Conservation (phyloP, 768 basidiomycete species). For the Termitomyces sp. region DNA sequence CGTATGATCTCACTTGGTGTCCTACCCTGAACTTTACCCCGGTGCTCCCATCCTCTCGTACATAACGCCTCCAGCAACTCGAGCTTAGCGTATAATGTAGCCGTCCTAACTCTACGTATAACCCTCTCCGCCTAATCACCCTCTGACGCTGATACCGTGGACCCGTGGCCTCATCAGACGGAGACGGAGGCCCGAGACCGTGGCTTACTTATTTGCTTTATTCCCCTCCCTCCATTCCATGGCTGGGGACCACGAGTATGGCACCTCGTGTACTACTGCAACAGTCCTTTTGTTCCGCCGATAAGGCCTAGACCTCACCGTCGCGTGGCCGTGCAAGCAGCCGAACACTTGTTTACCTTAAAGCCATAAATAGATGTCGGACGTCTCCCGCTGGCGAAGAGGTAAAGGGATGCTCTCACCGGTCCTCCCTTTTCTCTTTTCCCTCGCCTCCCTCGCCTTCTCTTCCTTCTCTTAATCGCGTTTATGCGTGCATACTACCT, state of each 20-base stretch:
- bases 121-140: slow-evolving; percentile 2
- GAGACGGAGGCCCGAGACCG: neutral
- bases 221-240: neutral
- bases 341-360: neutral
- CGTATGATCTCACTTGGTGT: slow-evolving; percentile 30
- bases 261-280: neutral
- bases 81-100: neutral
- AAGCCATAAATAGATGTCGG: neutral
- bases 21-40: neutral
- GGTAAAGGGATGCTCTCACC: neutral
- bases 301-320: neutral
- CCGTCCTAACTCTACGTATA: neutral
- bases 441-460: neutral
- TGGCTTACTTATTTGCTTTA: neutral
- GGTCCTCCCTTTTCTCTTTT: neutral
- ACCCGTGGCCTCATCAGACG: neutral
- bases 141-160: neutral
- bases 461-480: no score
- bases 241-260: neutral
- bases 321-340: neutral
- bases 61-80: neutral
- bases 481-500: neutral
- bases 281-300: neutral
- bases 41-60: neutral
- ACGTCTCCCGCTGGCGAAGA: neutral